Base-by-base conservation (phyloP, 23 red algal genomes). In the Cyanidioschyzon merolae region DNA sequence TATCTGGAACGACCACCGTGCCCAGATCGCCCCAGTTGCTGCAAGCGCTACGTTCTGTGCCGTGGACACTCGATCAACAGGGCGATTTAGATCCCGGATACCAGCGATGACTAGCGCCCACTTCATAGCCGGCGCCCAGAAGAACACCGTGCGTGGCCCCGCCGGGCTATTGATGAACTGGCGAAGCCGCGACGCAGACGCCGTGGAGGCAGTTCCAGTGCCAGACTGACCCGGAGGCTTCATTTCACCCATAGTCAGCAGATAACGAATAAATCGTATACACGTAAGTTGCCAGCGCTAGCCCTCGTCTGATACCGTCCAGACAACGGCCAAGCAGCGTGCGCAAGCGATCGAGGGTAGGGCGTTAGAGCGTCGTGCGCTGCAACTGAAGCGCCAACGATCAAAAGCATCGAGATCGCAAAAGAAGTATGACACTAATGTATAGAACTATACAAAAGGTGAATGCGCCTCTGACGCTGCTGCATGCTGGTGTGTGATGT, bases 51-150 rank as follows among this genome's bases (percentile, higher is more conserved):
- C 54, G 39, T 86, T 91, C 80, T 91, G 88, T 31, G 94, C 84
- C 36, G 90, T 38, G 26, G 94, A 98, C 38, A 98, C 81, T 57
- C 88, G 83, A 40, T 91, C 88, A 17, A 89, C 85, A 34, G 94
- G 94, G 32, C 94, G 88, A 31, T 87, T 88, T 83, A 98, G 89
- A 54, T 98, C 94, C 24, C 87, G 83, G 17, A 98, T 34, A 37
- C 85, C 76, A 0, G 94, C 94, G 21, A 85, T 54, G 2, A 98
- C 94, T 37, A 98, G 80, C n/a, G 87, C 94, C 94, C 94, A 98
- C 58, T 98, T 98, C 94, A 98, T 90, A 31, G 86, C 90, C n/a
- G 94, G 94, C n/a, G 94, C 94, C 75, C 74, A 86, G 50, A 86
- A 79, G 39, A 86, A 86, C 27, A 86, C 76, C 37, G 94, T 98